Base-by-base conservation (phyloP, 805 yeast genomes). In the Yarrowia sp. region DNA sequence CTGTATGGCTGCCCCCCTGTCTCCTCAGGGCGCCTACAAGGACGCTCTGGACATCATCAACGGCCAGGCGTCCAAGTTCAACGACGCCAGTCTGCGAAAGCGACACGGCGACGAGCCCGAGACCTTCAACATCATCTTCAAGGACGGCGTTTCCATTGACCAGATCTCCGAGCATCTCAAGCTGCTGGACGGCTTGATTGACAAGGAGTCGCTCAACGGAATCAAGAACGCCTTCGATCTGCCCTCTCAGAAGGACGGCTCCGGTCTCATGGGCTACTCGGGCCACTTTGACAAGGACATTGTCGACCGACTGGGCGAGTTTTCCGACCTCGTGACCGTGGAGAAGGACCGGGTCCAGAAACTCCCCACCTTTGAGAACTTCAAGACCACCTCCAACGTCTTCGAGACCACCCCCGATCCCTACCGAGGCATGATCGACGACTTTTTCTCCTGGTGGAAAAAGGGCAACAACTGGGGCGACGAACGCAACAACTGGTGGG, bases 101-200 rank as follows among this genome's bases (percentile, higher is more conserved):
- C 61, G 61, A 40, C 61, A 55, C 19, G 61, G 61, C 30, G n/a
- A 55, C n/a, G 61, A 55, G 13, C 61, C 61, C 40, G 61, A 55
- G 15, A 5, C 36, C 44, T 55, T 55, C 61, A 55, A 55, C 61
- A 40, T 55, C n/a, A 20, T 55, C 20, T 55, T 55, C 61, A 55
- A 55, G 44, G 61, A 55, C 10, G 61, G 61, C 33, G 61, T 55
- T 12, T 55, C 61, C 36, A 55, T 55, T 9, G 61, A 55, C 61
- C 61, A 55, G 61, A 55, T 55, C 19, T 15, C 20, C 14, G 61
- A 39, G 12, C 61, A 55, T n/a, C 61, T 55, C 61, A 55, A 55
- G 46, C 61, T 39, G 61, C 61, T 55, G 61, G 61, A 55, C 46
- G 61, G 61, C 46, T 9, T 55, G 38, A 55, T 55, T n/a, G 24